Evolutionary conservation across 2,329 filamentous ascomycete genomes (phyloP).

Genomic region (Ceratocystis huliohia): DNA sequence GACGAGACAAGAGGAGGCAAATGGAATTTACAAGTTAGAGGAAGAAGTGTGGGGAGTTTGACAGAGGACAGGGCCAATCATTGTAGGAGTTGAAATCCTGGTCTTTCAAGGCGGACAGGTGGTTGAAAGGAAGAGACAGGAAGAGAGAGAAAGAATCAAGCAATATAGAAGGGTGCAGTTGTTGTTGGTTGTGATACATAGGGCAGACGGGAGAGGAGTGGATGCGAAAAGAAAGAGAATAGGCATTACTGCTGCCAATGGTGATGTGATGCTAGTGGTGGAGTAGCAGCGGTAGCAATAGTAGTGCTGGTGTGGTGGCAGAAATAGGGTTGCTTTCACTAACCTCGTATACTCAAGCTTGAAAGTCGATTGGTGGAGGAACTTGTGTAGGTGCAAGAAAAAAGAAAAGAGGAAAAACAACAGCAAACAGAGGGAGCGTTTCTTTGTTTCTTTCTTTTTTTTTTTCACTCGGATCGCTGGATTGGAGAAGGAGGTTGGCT

Average conservation of each 20-base stretch:
- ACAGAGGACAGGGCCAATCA: background rate
- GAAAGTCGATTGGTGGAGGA: background rate
- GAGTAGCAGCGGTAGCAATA: background rate
- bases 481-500: background rate
- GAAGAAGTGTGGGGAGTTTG: slow-evolving; percentile 3
- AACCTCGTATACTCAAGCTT: slow-evolving; percentile 1
- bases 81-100: background rate
- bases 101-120: background rate
- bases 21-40: slow-evolving; percentile 2
- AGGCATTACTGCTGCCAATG: background rate
- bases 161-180: background rate
- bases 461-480: background rate
- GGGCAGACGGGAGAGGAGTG: background rate
- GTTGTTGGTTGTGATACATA: background rate
- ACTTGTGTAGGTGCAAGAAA: background rate
- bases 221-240: background rate
- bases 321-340: background rate
- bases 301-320: background rate
- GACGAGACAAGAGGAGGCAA: slow-evolving; percentile 3
- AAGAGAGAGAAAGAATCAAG: background rate
- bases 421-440: background rate
- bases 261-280: background rate
- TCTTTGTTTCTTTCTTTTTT: background rate
- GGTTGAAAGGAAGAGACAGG: background rate
- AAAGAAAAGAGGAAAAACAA: background rate